A percentile compares a stretch with the other conserved stretches of the same genome.
Conservation (phyloP, 2,329 filamentous ascomycete species). For the Rhytidhysteron rufulum region DNA sequence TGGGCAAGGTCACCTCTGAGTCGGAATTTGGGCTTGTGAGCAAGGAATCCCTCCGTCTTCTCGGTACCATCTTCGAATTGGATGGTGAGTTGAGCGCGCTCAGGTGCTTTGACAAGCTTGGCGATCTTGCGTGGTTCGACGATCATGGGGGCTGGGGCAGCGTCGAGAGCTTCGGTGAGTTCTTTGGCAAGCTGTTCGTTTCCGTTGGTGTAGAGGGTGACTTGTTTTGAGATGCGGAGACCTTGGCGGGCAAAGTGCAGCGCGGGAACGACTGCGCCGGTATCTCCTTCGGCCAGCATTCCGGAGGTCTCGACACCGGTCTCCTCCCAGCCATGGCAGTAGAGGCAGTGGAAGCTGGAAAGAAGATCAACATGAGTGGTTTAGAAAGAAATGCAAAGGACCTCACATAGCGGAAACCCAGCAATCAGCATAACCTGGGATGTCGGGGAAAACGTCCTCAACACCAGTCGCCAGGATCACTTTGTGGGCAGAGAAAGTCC, state of each 20-base stretch:
- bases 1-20: not conserved
- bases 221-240: not conserved
- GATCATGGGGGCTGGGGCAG: not conserved
- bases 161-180: not conserved
- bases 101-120: not conserved
- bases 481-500: constrained; percentile 48
- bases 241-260: constrained; percentile 2
- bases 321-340: constrained; percentile 9
- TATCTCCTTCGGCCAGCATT: constrained; percentile 5
- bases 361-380: not conserved
- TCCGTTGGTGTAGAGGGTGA: not conserved
- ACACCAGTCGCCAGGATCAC: constrained; percentile 55
- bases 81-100: not conserved
- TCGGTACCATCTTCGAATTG: not conserved
- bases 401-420: constrained; percentile 44
- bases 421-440: constrained; percentile 52
- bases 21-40: not conserved
- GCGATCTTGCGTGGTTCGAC: not conserved
- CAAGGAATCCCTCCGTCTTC: not conserved
- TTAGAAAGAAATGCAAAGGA: no score
- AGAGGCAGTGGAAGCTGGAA: constrained; percentile 9
- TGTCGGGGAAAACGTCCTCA: constrained; percentile 48
- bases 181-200: not conserved
- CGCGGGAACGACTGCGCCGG: not conserved
- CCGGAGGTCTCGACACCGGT: constrained; percentile 3